Conservation (phyloP, 352 stramenopile species). For the Globisporangium splendens region DNA sequence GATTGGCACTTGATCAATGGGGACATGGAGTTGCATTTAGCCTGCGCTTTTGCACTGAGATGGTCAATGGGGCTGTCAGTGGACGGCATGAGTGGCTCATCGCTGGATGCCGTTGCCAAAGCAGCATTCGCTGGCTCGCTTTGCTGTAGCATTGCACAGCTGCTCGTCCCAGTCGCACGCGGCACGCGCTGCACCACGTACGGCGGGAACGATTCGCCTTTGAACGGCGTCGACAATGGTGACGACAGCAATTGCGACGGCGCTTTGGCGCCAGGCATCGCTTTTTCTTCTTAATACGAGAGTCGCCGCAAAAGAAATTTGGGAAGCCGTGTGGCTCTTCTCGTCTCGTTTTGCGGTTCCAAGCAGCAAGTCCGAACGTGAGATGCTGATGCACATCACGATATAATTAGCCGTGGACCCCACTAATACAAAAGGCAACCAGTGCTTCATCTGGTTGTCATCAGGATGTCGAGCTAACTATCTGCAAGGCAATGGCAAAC, state of each 20-base stretch:
- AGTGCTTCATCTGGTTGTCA: no score
- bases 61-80: no score
- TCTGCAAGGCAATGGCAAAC: no score
- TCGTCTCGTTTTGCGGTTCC: neutral
- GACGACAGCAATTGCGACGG: neutral
- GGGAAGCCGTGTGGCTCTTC: neutral
- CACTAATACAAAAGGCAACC: no score
- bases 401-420: no score
- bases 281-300: neutral
- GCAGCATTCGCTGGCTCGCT: neutral
- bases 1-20: neutral
- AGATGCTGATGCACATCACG: neutral
- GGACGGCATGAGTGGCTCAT: no score
- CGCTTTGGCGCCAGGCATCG: neutral
- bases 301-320: neutral
- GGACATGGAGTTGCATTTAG: no score
- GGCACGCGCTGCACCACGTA: conserved; percentile 42
- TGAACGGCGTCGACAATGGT: conserved; percentile 32
- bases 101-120: no score
- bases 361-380: neutral
- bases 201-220: conserved; percentile 57
- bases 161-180: conserved; percentile 4
- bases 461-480: no score
- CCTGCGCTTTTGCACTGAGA: neutral
- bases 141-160: neutral